Percentiles rank a stretch among this genome's conserved stretches.
Evolutionary conservation across 2,329 filamentous ascomycete genomes (phyloP).

Genomic region (Macrophomina phaseolina): DNA sequence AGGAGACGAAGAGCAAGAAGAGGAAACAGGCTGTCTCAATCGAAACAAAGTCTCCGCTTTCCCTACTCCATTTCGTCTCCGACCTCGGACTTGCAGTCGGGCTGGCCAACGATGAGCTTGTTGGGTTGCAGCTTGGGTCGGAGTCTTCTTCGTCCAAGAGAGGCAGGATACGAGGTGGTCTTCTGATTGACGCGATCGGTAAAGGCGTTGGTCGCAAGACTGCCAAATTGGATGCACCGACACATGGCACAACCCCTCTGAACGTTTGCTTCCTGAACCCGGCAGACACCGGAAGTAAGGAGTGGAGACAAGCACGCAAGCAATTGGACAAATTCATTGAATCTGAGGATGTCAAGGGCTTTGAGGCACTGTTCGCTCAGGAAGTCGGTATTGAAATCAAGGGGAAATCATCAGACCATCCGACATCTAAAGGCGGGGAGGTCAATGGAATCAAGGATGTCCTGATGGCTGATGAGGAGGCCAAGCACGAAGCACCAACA

Average conservation of each 20-base stretch:
- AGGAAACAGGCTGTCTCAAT: constrained; percentile 43
- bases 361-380: constrained; percentile 48
- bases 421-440: neutral
- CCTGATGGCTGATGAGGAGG: neutral
- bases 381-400: constrained; percentile 44
- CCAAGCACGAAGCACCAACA: neutral
- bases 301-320: constrained; percentile 38
- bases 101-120: constrained; percentile 66
- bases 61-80: constrained; percentile 61
- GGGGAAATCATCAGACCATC: neutral
- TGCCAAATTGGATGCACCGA: constrained; percentile 5
- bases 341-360: constrained; percentile 35
- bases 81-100: constrained; percentile 71
- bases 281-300: constrained; percentile 24
- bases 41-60: constrained; percentile 51
- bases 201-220: constrained; percentile 57
- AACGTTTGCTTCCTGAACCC: constrained; percentile 26
- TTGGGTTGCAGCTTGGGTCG: constrained; percentile 64
- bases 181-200: constrained; percentile 76
- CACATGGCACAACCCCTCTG: neutral
- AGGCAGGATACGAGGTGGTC: constrained; percentile 52
- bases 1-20: constrained; percentile 44
- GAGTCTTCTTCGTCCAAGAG: constrained; percentile 42
- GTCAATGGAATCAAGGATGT: constrained; percentile 12
- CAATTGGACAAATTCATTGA: constrained; percentile 45